These are phyloP conservation scores for Piper betle DNA, from an alignment of 164 flowering plant species.

Conservation along the genomic window DNA sequence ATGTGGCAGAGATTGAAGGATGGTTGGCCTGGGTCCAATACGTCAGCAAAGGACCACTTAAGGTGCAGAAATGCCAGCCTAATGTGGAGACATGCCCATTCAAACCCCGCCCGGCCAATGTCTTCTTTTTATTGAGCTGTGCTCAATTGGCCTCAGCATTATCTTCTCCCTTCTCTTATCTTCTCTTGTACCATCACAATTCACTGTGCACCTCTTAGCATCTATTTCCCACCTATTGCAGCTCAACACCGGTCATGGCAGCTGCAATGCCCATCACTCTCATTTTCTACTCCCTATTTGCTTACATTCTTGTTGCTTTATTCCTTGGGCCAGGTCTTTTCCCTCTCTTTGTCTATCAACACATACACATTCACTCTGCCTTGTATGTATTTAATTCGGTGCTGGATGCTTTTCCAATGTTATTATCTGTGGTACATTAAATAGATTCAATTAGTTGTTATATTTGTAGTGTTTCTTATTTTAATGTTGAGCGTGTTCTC, in stretches of 20 bases:
- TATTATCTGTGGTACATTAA: too few species aligned
- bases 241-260: slow-evolving; percentile 9
- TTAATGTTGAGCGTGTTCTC: background rate
- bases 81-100: slow-evolving; percentile 12
- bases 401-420: too few species aligned
- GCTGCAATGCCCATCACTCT: slow-evolving; percentile 4
- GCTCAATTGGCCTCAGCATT: slow-evolving; percentile 1
- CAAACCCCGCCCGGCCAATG: slow-evolving; percentile 7
- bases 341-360: background rate
- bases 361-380: background rate
- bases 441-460: too few species aligned
- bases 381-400: background rate
- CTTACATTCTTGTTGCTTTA: slow-evolving; percentile 11
- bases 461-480: background rate
- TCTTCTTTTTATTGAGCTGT: background rate
- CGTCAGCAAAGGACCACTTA: slow-evolving; percentile 14
- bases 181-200: background rate
- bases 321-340: slow-evolving; percentile 16
- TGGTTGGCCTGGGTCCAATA: background rate
- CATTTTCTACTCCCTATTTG: slow-evolving; percentile 10
- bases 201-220: slow-evolving; percentile 7
- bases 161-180: slow-evolving; percentile 11
- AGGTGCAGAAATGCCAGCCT: slow-evolving; percentile 13
- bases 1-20: background rate
- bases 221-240: slow-evolving; percentile 2